These are phyloP conservation scores for Penicillium vulpinum DNA, from an alignment of 2,329 filamentous ascomycete genomes.

Conservation along the genomic window DNA sequence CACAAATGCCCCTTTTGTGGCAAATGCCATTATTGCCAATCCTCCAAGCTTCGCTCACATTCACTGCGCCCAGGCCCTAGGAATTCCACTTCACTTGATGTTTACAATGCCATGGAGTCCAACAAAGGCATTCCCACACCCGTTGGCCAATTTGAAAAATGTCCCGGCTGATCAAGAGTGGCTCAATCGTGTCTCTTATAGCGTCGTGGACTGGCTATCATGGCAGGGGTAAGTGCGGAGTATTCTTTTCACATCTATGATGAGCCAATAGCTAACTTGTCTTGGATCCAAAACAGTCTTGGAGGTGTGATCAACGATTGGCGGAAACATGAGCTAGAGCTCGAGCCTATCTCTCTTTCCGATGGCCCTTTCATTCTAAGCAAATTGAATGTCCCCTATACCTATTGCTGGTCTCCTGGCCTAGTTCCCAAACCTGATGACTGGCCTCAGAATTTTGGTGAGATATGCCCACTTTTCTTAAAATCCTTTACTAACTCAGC, in stretches of 20 bases:
- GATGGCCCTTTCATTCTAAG: conserved; percentile 35
- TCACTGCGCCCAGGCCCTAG: conserved; percentile 50
- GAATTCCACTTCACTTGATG: conserved; percentile 50
- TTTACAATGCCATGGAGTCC: conserved; percentile 51
- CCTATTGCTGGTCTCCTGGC: conserved; percentile 43
- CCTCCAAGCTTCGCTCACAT: conserved; percentile 52
- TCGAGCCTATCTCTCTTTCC: conserved; percentile 35
- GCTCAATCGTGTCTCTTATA: conserved; percentile 46
- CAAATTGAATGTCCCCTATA: conserved; percentile 36
- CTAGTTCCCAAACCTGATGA: conserved; percentile 38
- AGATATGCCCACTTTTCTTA: background rate
- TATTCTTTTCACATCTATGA: background rate
- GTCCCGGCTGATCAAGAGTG: conserved; percentile 30
- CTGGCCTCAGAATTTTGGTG: conserved; percentile 23
- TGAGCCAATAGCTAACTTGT: background rate
- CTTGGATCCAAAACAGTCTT: conserved; percentile 20
- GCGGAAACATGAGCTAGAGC: conserved; percentile 29
- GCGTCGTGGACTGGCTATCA: conserved; percentile 46
- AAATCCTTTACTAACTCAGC: background rate
- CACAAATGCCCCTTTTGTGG: conserved; percentile 44
- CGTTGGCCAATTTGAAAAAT: conserved; percentile 46
- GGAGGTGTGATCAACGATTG: conserved; percentile 47
- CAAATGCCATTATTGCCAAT: conserved; percentile 53
- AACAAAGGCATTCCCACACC: conserved; percentile 47
- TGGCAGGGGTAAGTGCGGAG: conserved; percentile 43